Base-by-base conservation (phyloP, 495 filamentous ascomycete species). In the Peziza echinospora region DNA sequence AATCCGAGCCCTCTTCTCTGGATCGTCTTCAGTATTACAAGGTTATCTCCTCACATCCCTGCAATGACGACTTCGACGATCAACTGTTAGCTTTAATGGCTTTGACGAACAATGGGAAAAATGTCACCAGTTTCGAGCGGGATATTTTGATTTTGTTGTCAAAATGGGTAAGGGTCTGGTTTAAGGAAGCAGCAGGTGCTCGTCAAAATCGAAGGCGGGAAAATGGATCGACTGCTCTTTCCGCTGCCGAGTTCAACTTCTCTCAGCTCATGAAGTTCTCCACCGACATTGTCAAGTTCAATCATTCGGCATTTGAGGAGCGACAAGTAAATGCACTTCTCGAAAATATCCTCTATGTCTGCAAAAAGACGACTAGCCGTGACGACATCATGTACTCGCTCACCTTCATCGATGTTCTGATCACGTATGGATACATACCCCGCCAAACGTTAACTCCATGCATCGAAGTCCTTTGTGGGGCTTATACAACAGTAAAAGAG, bases 241-340 rank as follows among this genome's bases (percentile, higher is more conserved):
- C 53, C 26, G 68, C 68, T 41, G 82, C 86, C 52, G 82, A 83
- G 50, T 71, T 69, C 41, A 74, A 72, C 52, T 64, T 93, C 28
- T 67, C 67, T 39, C 70, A 75, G 47, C 63, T 91, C 5, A 80
- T 92, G 53, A 66, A 71, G 42, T 80, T 84, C 41, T 69, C 81
- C 23, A 74, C 75, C n/a, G 76, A 84, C 54, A 64, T 89, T 49
- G 77, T 89, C 62, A 85, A 79, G 52, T 78, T 87, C 62, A 87
- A 84, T 61, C 79, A 78, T 59, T 81, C 77, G 48, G 71, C 77
- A 24, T 79, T 84, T 30, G 69, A 71, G 28, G 74, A 80, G 43
- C 67, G 69, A 23, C 77, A 82, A 45, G 67, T 85, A 37, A 71
- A 71, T 46, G 56, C 62, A 7, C 60, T 97, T 43, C 70, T 97